Base-by-base conservation (phyloP, 768 basidiomycete species). In the Suillus variegatus region DNA sequence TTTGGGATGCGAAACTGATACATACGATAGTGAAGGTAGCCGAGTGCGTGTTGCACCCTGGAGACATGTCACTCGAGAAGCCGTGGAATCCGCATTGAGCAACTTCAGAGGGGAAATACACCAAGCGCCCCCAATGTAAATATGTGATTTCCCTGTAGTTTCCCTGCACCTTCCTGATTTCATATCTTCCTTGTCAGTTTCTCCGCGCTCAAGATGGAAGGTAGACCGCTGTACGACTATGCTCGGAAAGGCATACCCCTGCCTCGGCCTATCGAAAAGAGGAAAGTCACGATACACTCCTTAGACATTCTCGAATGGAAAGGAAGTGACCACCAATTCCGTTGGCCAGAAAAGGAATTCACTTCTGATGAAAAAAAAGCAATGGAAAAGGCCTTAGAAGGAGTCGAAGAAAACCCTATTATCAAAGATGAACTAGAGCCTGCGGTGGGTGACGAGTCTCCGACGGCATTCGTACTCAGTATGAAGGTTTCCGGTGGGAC, bases 151-250 rank as follows among this genome's bases (percentile, higher is more conserved):
- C 36, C 62, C 52, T 61, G 36, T 20, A 3, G 40, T 43, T 63
- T 51, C 36, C 62, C 52, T 61, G 36, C 14, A n/a, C 54, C 40
- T 25, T 51, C 46, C 61, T 57, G 60, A 58, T 40, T 46, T 16
- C 51, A 28, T 62, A 57, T 63, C 66, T 65, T 62, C 65, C 52
- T 63, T 49, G 58, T 36, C 73, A 98, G 97, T 74, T 99, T 96
- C 78, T 99, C 97, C 12, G 97, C 97, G 2, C 82, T 99, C 43
- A 99, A 99, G 78, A 99, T 99, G 96, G 95, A 99, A 69, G 97
- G 97, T 1, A 93, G 86, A 76, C 94, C 94, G 0, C 76, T 99
- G 43, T 94, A 99, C 75, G 96, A 99, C 71, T 99, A 99, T 73
- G 97, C 97, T 22, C 88, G 97, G 3, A 84, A 90, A 72, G 92